Evolutionary conservation across 768 basidiomycete species (phyloP).

Genomic region (Cystofilobasidium bisporidii): DNA sequence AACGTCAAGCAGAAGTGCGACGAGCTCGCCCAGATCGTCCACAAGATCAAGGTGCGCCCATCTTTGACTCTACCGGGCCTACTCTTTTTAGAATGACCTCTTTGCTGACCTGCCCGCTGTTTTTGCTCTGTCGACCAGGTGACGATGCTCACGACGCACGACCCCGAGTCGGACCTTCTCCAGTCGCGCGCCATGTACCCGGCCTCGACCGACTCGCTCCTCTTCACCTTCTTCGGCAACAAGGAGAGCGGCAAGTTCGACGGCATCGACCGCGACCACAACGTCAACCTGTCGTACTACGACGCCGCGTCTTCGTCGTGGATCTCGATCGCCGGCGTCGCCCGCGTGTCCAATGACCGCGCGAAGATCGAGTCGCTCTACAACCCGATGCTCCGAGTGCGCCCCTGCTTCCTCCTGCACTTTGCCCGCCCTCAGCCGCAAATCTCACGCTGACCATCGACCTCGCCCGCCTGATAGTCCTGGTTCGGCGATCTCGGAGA

Average conservation of each 20-base stretch:
- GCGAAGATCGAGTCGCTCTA: slow-evolving; percentile 15
- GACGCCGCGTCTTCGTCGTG: slow-evolving; percentile 14
- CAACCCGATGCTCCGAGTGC: background rate
- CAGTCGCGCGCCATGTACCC: slow-evolving; percentile 16
- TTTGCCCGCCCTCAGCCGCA: background rate
- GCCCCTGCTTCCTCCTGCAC: no score
- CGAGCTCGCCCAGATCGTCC: slow-evolving; percentile 1
- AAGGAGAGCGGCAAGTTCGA: slow-evolving; percentile 22
- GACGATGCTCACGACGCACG: slow-evolving; percentile 26
- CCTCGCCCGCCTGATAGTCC: slow-evolving; percentile 40
- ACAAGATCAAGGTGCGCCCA: slow-evolving; percentile 6
- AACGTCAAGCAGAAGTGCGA: slow-evolving; percentile 9
- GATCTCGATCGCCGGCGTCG: slow-evolving; percentile 25
- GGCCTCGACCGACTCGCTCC: slow-evolving; percentile 10
- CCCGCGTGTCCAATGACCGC: slow-evolving; percentile 17
- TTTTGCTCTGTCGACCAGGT: background rate
- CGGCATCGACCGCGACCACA: slow-evolving; percentile 26
- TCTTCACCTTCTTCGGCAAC: slow-evolving; percentile 24
- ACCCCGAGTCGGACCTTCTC: slow-evolving; percentile 24
- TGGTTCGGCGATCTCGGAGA: slow-evolving; percentile 86
- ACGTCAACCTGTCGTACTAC: slow-evolving; percentile 28
- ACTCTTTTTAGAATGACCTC: background rate
- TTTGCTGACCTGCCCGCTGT: background rate
- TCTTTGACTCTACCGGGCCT: background rate
- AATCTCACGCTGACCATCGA: no score